Evolutionary conservation across 768 basidiomycete species (phyloP), one percentile per base, ranked within the genome.

Genomic region (Psilocybe subaeruginosa): DNA sequence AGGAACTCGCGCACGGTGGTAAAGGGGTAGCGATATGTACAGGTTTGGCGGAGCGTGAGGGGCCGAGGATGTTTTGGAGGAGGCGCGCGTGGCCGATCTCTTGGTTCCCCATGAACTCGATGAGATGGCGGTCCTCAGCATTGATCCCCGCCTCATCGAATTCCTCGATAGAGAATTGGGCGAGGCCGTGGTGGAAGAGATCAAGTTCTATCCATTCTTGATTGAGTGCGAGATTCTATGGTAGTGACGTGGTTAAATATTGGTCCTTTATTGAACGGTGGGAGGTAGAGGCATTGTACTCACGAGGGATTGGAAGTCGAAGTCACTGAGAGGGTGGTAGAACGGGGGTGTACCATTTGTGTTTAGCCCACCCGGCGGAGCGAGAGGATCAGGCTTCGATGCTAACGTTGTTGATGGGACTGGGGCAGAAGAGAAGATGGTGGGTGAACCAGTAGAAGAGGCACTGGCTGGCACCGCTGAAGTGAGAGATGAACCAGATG

Each of bases 171-270:
- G 81, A 80, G 76, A 91, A 90, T 46, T 69, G 66, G 16, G 78
- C 78, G 7, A 87, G 78, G 27, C 82, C 86, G 59, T 82, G 74
- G 67, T 86, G 76, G 78, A 88, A 87, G 8, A 86, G 72, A 62
- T 86, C 84, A 61, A 82, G 76, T 68, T 89, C 86, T 62, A 89
- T 84, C 68, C 77, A 82, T 71, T 88, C 86, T 74, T 87, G 86
- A 68, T 86, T 82, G 17, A 89, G 70, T 0, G 77, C 87, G 41
- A 88, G 74, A 62, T 83, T 80, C 80, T 82, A 58, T 33, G 45
- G 1, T 35, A 29, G 16, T 31, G 43, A 9, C 3, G 8, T 47
- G 8, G 12, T 8, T 11, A 6, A 8, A 27, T 23, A 33, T 23
- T 59, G 7, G 54, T 23, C 43, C 23, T 23, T 23, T 23, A 23